Evolutionary conservation across 768 basidiomycete genomes (phyloP).

Genomic region (Dendrothele bispora): DNA sequence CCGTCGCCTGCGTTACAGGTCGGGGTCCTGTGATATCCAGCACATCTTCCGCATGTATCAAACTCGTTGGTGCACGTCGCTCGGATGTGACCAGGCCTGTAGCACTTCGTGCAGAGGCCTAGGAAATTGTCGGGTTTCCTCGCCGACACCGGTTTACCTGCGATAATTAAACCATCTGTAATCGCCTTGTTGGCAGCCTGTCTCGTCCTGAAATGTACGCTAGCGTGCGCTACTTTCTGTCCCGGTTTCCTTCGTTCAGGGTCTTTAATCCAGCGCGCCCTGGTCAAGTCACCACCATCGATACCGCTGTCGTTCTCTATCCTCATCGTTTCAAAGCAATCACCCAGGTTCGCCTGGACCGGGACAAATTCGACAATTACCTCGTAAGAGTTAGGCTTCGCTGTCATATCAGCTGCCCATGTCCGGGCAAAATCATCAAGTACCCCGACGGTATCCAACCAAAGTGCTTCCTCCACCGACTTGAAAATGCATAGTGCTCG

Average conservation of each 20-base stretch:
- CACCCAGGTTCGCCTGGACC: no score
- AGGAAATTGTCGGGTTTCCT: constrained; percentile 20
- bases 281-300: no score
- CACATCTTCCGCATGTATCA: constrained; percentile 17
- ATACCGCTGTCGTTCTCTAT: no score
- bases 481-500: no score
- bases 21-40: constrained; percentile 16
- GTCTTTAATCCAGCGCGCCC: no score
- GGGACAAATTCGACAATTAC: no score
- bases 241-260: constrained; percentile 3
- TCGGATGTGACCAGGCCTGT: constrained; percentile 17
- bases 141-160: constrained; percentile 9
- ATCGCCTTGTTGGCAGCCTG: constrained; percentile 23
- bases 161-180: constrained; percentile 15
- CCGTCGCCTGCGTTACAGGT: constrained; percentile 13
- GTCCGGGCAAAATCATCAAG: no score
- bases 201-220: constrained; percentile 17
- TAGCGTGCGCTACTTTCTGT: constrained; percentile 22
- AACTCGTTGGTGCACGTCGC: constrained; percentile 8
- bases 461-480: no score
- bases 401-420: no score
- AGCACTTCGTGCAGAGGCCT: constrained; percentile 25
- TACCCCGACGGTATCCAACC: no score
- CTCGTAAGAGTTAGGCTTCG: no score
- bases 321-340: no score